Evolutionary conservation across 2,329 filamentous ascomycete genomes (phyloP).

Genomic region (Fusarium xyrophilum): DNA sequence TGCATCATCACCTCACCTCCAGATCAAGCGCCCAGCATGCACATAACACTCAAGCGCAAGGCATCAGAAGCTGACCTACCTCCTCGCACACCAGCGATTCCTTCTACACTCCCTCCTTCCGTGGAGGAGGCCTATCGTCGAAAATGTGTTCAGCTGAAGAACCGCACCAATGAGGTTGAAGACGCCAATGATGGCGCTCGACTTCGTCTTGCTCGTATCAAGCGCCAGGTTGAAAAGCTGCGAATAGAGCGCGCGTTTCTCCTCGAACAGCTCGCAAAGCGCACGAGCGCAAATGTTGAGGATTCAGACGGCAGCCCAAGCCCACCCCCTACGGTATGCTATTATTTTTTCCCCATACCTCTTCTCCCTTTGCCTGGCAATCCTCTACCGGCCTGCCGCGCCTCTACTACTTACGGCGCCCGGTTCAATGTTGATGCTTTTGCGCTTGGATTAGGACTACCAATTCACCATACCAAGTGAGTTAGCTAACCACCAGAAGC

Average conservation of each 20-base stretch:
- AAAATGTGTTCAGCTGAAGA: constrained; percentile 95
- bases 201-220: constrained; percentile 77
- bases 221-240: constrained; percentile 89
- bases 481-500: constrained; percentile 58
- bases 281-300: constrained; percentile 76
- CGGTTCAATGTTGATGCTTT: constrained; percentile 46
- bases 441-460: constrained; percentile 46
- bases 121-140: constrained; percentile 95
- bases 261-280: constrained; percentile 74
- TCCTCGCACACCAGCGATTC: constrained; percentile 53
- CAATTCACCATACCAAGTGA: constrained; percentile 44
- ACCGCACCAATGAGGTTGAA: constrained; percentile 89
- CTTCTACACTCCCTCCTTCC: constrained; percentile 77
- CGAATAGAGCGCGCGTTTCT: constrained; percentile 82
- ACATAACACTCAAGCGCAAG: constrained; percentile 47
- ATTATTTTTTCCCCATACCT: constrained; percentile 4
- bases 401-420: constrained; percentile 28
- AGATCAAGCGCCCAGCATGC: constrained; percentile 37
- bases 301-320: constrained; percentile 81
- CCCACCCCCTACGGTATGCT: constrained; percentile 76
- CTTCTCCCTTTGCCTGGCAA: constrained; percentile 28
- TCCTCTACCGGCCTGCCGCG: constrained; percentile 23
- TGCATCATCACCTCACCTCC: constrained; percentile 15
- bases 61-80: constrained; percentile 48
- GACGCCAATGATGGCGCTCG: constrained; percentile 86